Base-by-base conservation (phyloP, 2,329 filamentous ascomycete species). In the Penicillium corylophilum region DNA sequence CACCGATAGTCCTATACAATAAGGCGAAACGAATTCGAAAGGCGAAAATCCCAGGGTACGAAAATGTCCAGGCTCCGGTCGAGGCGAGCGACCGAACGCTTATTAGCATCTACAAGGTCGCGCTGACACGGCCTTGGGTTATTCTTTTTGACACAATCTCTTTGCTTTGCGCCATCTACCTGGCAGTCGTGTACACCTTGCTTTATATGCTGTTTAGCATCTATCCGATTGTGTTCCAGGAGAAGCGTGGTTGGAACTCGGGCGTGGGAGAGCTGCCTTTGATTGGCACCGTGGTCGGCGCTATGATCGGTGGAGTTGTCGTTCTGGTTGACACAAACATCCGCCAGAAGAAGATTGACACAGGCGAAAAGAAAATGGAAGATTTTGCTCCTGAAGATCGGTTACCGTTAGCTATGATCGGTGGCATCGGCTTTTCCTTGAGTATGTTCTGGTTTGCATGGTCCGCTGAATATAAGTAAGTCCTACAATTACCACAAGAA, bases 131-230 rank as follows among this genome's bases (percentile, higher is more conserved):
- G 1, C 80, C 80, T 0, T 82, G 80, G 82, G 3, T 82, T 9
- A 78, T 82, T 39, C 69, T 82, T 4, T 76, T 82, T 54, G 80
- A 82, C 54, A 66, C 79, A 0, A 82, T 82, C 33, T 80, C 77
- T 0, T 71, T 82, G 45, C 66, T 79, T 3, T 74, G 74, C 49
- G 79, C 80, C 13, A 63, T 82, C 26, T 83, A 82, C 59, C 71
- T 82, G 60, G 73, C 75, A 1, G 71, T 82, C 10, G 77, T 82
- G 0, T 83, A 82, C 53, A 82, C 79, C 76, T 15, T 58, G 45
- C 1, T 83, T 79, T 57, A 82, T 64, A 83, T 84, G 80, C 73
- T 84, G 10, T 83, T 84, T 65, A 77, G 71, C 20, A 82, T 82
- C 50, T 83, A 83, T 48, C 79, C 80, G 3, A 79, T 82, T 35